Evolutionary conservation across 192 early-diverging fungal species (phyloP), one percentile per base, ranked within the genome.

Genomic region (Rhizophagus prolifer): DNA sequence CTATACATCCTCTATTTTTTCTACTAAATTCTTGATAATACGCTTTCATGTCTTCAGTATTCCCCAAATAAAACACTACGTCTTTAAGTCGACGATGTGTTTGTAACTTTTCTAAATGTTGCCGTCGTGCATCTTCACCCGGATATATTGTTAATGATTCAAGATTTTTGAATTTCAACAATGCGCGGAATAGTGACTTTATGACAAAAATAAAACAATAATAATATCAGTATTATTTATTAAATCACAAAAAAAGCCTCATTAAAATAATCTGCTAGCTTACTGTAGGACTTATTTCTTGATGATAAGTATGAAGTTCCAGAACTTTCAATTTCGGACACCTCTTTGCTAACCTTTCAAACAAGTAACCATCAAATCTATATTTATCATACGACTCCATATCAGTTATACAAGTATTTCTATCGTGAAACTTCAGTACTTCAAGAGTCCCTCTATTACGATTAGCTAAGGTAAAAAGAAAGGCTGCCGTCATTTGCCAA

Each of bases 401-500:
- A 13, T 66, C 34, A 21, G 64, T 21, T 66, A 66, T 66, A 21
- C 64, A 66, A 34, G 64, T 66, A 34, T 66, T 66, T 14, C 64
- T 28, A 66, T 66, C 64, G n/a, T 66, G 64, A 36, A 66, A 66
- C 31, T 66, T 66, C 9, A 66, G 36, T 12, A 66, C 64, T 66
- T 66, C 64, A 34, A 66, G 64, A 19, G 64, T 66, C 3, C 64
- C 64, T 19, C 64, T 28, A 34, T 66, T 66, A 66, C 64, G 64
- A 66, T 66, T 66, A 34, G 64, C 64, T 31, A 66, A n/a, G 12
- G 64, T 66, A 26, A 66, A 66, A 66, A 66, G 64, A 66, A 66
- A 66, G 7, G 64, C 64, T 66, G 64, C 12, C 36, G 64, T 66
- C 64, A 66, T 66, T 19, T 66, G 64, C 64, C 64, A 66, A 66